phyloP scores from a whole-genome alignment of 176 grass and related monocot genomes.

The Carex parvula region DNA sequence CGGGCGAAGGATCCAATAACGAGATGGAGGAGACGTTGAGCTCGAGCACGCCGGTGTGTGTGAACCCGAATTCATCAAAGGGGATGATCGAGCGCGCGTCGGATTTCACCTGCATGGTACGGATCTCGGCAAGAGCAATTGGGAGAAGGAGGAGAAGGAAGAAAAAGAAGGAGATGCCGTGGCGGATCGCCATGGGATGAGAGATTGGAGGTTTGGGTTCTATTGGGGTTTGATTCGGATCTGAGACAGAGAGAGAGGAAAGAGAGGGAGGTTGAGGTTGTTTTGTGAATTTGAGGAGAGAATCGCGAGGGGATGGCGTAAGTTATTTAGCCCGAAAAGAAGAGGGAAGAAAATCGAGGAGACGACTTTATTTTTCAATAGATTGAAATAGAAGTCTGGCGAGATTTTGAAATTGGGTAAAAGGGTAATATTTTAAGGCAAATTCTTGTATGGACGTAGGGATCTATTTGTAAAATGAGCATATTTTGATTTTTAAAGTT shows the following conservation, averaged over 20 bases:
- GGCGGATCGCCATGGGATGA: constrained; percentile 7
- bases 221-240: constrained; percentile 10
- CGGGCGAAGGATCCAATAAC: constrained; percentile 39
- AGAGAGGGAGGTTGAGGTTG: constrained; percentile 32
- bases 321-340: constrained; percentile 26
- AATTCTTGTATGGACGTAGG: no score
- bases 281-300: constrained; percentile 20
- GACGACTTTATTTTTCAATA: neutral
- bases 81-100: constrained; percentile 87
- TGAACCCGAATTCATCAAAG: constrained; percentile 92
- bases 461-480: no score
- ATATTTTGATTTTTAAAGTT: no score
- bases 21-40: constrained; percentile 79
- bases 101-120: constrained; percentile 45
- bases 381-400: neutral
- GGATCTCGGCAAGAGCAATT: constrained; percentile 60
- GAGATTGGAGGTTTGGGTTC: neutral
- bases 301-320: constrained; percentile 35
- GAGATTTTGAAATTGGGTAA: neutral
- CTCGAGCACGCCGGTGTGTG: constrained; percentile 65
- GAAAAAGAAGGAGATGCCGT: neutral
- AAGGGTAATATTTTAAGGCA: neutral
- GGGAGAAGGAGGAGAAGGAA: constrained; percentile 19
- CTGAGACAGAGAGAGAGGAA: neutral
- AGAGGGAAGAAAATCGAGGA: constrained; percentile 2